Evolutionary conservation across 306 rosid genomes (phyloP).

Genomic region (Ziziphus jujuba): DNA sequence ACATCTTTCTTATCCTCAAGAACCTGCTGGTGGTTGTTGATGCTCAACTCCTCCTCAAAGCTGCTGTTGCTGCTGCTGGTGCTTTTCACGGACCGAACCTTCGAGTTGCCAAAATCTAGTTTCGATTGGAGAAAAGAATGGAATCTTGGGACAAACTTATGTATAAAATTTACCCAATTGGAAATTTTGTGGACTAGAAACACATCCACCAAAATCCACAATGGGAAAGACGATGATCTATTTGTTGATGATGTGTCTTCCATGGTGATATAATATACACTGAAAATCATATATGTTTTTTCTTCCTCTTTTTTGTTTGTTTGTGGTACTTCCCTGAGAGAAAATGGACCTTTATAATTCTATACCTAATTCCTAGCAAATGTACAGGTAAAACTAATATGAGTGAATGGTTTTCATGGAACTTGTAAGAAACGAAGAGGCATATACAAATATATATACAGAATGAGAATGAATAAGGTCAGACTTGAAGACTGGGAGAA

Average conservation of each 20-base stretch:
- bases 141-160: conserved; percentile 12
- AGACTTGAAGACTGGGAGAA: conserved; percentile 36
- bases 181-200: conserved; percentile 1
- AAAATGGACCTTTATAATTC: conserved; percentile 14
- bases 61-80: no score
- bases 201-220: conserved; percentile 21
- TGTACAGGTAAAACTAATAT: not conserved
- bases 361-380: not conserved
- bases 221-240: conserved; percentile 5
- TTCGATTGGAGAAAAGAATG: conserved; percentile 27
- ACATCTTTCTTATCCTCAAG: conserved; percentile 21
- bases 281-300: no score
- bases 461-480: not conserved
- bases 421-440: not conserved
- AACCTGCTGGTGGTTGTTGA: not conserved
- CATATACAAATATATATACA: not conserved
- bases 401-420: conserved; percentile 6
- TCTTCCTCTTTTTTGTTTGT: not conserved
- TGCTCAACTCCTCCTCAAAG: conserved; percentile 20
- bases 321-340: not conserved
- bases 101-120: conserved; percentile 21
- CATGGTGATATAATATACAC: conserved; percentile 30
- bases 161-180: not conserved
- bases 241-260: conserved; percentile 14
- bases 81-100: conserved; percentile 13